Percentiles rank a stretch among this genome's conserved stretches.
These are phyloP conservation scores for Glycine tomentella DNA, from an alignment of 306 rosid genomes.

Conservation along the genomic window DNA sequence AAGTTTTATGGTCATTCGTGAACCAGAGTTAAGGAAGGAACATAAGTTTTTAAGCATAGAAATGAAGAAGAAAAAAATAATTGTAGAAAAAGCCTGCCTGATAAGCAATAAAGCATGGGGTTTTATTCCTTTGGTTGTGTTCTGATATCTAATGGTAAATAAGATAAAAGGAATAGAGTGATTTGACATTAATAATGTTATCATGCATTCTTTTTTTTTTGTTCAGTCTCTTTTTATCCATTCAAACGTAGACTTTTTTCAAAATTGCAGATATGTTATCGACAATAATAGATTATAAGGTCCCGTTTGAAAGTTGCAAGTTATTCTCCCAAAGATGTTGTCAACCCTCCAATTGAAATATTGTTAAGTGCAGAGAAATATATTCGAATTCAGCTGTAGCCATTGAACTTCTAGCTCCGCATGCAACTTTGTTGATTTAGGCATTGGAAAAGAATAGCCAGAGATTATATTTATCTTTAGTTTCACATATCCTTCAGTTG, in stretches of 20 bases:
- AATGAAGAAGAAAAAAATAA: neutral
- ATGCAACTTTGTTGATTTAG: neutral
- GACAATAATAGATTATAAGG: conserved; percentile 8
- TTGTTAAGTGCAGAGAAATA: conserved; percentile 40
- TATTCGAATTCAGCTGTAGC: conserved; percentile 46
- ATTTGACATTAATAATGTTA: neutral
- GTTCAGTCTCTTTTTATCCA: neutral
- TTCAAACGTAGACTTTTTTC: neutral
- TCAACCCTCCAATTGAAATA: conserved; percentile 45
- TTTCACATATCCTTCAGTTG: neutral
- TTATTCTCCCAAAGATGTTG: conserved; percentile 35
- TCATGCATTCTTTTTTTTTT: neutral
- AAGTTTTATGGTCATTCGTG: too few species aligned
- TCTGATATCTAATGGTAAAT: conserved; percentile 8
- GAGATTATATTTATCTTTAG: conserved; percentile 11
- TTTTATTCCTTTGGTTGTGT: conserved; percentile 34
- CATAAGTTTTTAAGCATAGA: neutral
- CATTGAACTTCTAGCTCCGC: conserved; percentile 20
- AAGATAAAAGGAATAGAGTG: neutral
- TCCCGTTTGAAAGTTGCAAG: conserved; percentile 17
- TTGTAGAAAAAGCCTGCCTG: conserved; percentile 17
- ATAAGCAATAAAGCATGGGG: conserved; percentile 38
- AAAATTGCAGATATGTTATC: conserved; percentile 37
- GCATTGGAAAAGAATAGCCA: neutral
- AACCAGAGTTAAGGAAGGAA: conserved; percentile 23